Evolutionary conservation across 441 rosid species (phyloP).

Genomic region (Dalechampia spathulata): DNA sequence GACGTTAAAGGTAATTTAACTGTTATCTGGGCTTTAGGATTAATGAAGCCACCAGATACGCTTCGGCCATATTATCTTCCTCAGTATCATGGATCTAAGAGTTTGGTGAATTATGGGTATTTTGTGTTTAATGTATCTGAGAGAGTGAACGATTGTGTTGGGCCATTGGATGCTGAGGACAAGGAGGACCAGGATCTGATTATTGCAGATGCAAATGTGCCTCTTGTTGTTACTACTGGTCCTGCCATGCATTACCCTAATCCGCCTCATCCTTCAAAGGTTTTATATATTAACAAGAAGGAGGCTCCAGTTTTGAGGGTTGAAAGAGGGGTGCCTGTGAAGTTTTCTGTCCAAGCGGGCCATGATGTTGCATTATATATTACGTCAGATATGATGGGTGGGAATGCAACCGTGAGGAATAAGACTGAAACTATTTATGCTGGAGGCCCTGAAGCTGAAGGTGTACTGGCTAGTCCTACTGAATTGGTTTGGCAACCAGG

Average conservation of each 20-base stretch:
- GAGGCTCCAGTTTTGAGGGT: constrained; percentile 87
- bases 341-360: constrained; percentile 80
- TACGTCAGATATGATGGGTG: constrained; percentile 83
- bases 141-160: constrained; percentile 60
- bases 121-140: constrained; percentile 51
- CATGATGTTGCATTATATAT: constrained; percentile 84
- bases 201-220: constrained; percentile 61
- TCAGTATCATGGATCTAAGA: constrained; percentile 67
- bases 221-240: constrained; percentile 66
- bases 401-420: constrained; percentile 79
- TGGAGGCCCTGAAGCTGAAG: constrained; percentile 83
- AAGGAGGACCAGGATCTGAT: constrained; percentile 85
- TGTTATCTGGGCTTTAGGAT: constrained; percentile 91
- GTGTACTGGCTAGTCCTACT: constrained; percentile 63
- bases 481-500: constrained; percentile 82
- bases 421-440: constrained; percentile 66
- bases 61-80: constrained; percentile 81
- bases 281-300: constrained; percentile 82
- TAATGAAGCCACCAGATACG: constrained; percentile 79
- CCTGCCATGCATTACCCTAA: constrained; percentile 70
- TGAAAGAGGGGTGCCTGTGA: constrained; percentile 91
- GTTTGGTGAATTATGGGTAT: constrained; percentile 44
- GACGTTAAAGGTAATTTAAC: constrained; percentile 41
- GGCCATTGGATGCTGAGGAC: constrained; percentile 78
- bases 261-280: constrained; percentile 78